Evolutionary conservation across 2,329 filamentous ascomycete genomes (phyloP), one percentile per base, ranked within the genome.

Genomic region (Neofusicoccum kwambonambiense): DNA sequence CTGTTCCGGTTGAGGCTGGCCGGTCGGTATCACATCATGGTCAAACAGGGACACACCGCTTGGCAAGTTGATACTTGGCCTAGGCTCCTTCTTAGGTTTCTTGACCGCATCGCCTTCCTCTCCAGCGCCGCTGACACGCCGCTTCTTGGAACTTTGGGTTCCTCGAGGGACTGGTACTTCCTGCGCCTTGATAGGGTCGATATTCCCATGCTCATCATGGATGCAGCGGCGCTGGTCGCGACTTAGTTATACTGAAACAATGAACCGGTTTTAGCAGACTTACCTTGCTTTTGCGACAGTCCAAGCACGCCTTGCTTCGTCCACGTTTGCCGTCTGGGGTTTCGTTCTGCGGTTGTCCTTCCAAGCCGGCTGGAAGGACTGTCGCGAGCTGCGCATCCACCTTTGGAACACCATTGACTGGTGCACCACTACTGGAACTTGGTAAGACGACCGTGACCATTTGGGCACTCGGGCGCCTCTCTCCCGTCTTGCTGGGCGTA

Each of bases 281-380:
- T 73, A 88, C 87, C 81, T 89, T 89, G 81, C 86, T 88, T 73
- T 87, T 89, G 51, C 87, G 83, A 75, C 87, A 89, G 69, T 89
- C 86, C 65, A 86, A 82, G 72, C 87, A 89, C 49, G 87, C 87
- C 74, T 88, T 89, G 70, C 82, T 87, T 70, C 87, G 76, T 66
- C 85, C 82, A 72, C 86, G 85, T 75, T 86, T 83, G 51, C 79
- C 80, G 66, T 84, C 75, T 67, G 77, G 70, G 67, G 77, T 72
- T 49, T 78, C n/a, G 69, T 69, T 22, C 72, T 72, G n/a, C 73
- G 42, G 6, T 12, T 31, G 41, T 11, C 56, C 56, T 15, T 60
- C 56, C 73, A 74, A 34, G 27, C 37, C 49, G 27, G 47, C 39
- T 37, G 63, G 27, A 27, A 65, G 44, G 19, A 58, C 44, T 50